Evolutionary conservation across 768 basidiomycete genomes (phyloP).

Genomic region (Tephrocybe sp.): DNA sequence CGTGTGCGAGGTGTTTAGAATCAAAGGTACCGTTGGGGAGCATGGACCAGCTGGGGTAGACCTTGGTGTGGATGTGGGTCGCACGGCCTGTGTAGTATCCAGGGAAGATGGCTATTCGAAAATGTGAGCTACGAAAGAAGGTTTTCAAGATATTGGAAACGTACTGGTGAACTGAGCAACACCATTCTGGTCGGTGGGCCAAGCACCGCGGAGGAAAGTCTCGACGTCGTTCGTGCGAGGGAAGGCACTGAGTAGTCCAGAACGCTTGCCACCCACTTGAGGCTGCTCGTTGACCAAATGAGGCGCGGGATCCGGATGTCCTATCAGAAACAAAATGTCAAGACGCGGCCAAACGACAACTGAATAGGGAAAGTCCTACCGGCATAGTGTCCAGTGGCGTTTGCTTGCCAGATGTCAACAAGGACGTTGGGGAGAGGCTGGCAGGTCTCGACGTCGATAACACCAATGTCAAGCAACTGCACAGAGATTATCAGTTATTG

Average conservation of each 20-base stretch:
- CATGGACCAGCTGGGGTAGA: slow-evolving; percentile 48
- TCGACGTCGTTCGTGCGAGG: slow-evolving; percentile 43
- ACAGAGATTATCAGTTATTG: background rate
- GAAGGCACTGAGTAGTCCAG: slow-evolving; percentile 42
- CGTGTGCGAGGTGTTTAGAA: slow-evolving; percentile 43
- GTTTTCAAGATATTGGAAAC: slow-evolving; percentile 13
- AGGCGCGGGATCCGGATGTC: slow-evolving; percentile 47
- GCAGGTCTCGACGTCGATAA: slow-evolving; percentile 59
- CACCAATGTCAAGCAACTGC: slow-evolving; percentile 54
- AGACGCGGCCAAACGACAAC: background rate
- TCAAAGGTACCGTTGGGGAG: slow-evolving; percentile 45
- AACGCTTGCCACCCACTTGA: slow-evolving; percentile 44
- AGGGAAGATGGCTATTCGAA: slow-evolving; percentile 45
- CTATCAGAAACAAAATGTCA: slow-evolving; percentile 15
- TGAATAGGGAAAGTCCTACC: slow-evolving; percentile 24
- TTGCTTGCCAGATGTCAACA: slow-evolving; percentile 62
- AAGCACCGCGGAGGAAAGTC: slow-evolving; percentile 53
- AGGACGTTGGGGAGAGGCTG: slow-evolving; percentile 53
- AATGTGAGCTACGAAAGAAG: background rate
- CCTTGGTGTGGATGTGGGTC: slow-evolving; percentile 55
- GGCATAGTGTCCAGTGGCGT: slow-evolving; percentile 56
- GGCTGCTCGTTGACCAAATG: slow-evolving; percentile 44
- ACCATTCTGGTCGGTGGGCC: slow-evolving; percentile 53
- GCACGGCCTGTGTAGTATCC: slow-evolving; percentile 60
- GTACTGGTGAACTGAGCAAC: slow-evolving; percentile 54